Evolutionary conservation across 2,329 filamentous ascomycete species (phyloP).

Genomic region (Beauveria asiatica): DNA sequence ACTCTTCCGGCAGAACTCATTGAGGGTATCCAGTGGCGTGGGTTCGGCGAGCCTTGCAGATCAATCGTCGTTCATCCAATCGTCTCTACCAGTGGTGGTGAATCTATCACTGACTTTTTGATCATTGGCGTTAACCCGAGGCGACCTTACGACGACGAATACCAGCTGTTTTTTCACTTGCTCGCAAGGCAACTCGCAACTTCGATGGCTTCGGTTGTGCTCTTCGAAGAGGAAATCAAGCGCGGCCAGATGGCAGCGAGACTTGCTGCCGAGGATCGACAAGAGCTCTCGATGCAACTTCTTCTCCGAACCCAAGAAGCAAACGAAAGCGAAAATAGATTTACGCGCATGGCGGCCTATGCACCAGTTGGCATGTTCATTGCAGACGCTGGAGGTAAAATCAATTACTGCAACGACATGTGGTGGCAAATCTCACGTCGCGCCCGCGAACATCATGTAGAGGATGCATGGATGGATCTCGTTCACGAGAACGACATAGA

Average conservation of each 20-base stretch:
- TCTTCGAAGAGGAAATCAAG: slow-evolving; percentile 77
- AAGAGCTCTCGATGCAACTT: slow-evolving; percentile 68
- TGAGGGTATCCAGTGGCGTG: slow-evolving; percentile 59
- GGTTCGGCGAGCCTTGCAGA: slow-evolving; percentile 61
- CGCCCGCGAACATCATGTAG: slow-evolving; percentile 47
- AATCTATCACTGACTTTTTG: slow-evolving; percentile 67
- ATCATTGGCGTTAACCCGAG: slow-evolving; percentile 72
- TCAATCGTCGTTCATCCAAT: slow-evolving; percentile 72
- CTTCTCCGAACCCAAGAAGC: slow-evolving; percentile 55
- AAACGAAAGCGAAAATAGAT: slow-evolving; percentile 64
- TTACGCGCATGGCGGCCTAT: slow-evolving; percentile 77
- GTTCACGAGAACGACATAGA: slow-evolving; percentile 58
- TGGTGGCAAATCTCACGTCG: slow-evolving; percentile 66
- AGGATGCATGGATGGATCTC: slow-evolving; percentile 63
- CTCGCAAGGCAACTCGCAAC: slow-evolving; percentile 69
- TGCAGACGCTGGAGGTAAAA: slow-evolving; percentile 59
- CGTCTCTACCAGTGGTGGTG: slow-evolving; percentile 62
- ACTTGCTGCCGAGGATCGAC: slow-evolving; percentile 66
- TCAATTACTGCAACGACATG: slow-evolving; percentile 76
- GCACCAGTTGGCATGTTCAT: slow-evolving; percentile 82
- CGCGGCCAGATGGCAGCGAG: slow-evolving; percentile 65
- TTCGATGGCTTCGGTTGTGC: slow-evolving; percentile 69
- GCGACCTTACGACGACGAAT: slow-evolving; percentile 72
- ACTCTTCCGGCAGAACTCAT: slow-evolving; percentile 58
- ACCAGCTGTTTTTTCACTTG: slow-evolving; percentile 67